Percentiles rank a stretch among this genome's conserved stretches.
These are phyloP conservation scores for Cyclotella kingstonii DNA, from an alignment of 108 stramenopile genomes.

Conservation along the genomic window DNA sequence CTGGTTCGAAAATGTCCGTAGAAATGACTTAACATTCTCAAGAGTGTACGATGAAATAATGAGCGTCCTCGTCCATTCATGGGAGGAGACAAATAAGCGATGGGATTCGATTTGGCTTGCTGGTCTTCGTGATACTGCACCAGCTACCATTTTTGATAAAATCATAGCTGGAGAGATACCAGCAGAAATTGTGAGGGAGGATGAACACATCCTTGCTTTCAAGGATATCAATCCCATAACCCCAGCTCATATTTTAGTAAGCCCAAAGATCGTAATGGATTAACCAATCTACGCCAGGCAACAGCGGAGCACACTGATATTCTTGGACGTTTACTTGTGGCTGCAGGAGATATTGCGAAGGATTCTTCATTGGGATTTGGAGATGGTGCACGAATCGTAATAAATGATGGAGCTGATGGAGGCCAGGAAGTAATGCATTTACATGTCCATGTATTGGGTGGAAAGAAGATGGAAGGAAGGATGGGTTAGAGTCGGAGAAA, in stretches of 20 bases:
- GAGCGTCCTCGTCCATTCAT: slow-evolving; percentile 36
- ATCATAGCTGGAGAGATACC: slow-evolving; percentile 91
- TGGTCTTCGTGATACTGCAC: slow-evolving; percentile 70
- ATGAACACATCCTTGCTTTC: slow-evolving; percentile 95
- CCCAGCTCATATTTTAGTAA: slow-evolving; percentile 95
- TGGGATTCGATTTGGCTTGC: slow-evolving; percentile 85
- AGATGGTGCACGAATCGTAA: slow-evolving; percentile 85
- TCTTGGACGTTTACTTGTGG: slow-evolving; percentile 90
- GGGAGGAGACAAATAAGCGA: slow-evolving; percentile 64
- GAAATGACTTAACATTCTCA: slow-evolving; percentile 55
- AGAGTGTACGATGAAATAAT: slow-evolving; percentile 77
- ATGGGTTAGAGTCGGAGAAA: too few relatives aligned
- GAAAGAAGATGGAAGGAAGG: slow-evolving; percentile 49
- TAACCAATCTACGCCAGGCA: slow-evolving; percentile 85
- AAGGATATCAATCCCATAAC: slow-evolving; percentile 93
- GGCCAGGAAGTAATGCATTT: slow-evolving; percentile 95
- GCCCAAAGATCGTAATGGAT: slow-evolving; percentile 92
- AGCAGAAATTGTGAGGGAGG: slow-evolving; percentile 88
- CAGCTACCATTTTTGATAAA: slow-evolving; percentile 94
- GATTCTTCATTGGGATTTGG: slow-evolving; percentile 81
- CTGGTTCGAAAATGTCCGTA: slow-evolving; percentile 70
- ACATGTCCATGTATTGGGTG: slow-evolving; percentile 93
- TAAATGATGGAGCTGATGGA: slow-evolving; percentile 92
- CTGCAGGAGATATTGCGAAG: slow-evolving; percentile 89
- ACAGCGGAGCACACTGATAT: slow-evolving; percentile 85